A percentile compares a stretch with the other conserved stretches of the same genome.
These are phyloP conservation scores for Trichoderma citrinoviride DNA, from an alignment of 2,329 filamentous ascomycete genomes.

Conservation along the genomic window DNA sequence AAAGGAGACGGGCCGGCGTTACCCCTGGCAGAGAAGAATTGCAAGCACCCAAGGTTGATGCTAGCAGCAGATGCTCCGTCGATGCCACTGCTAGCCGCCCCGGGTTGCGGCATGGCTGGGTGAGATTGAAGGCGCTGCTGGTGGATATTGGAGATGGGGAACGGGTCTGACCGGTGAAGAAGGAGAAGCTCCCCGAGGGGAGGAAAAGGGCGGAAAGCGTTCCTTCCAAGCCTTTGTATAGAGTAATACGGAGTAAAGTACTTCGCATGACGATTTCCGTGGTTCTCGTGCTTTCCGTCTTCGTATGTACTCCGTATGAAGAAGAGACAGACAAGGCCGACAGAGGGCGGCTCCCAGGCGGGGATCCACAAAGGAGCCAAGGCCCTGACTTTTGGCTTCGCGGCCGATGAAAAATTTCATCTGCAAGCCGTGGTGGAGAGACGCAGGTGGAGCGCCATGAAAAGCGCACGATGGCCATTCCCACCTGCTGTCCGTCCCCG, in stretches of 20 bases:
- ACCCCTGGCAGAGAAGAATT: conserved; percentile 10
- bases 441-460: neutral
- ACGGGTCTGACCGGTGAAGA: neutral
- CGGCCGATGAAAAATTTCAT: conserved; percentile 15
- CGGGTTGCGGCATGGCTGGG: no score
- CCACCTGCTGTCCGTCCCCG: neutral
- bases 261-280: no score
- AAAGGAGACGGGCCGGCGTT: neutral
- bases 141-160: neutral
- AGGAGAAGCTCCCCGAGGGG: neutral
- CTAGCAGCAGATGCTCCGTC: neutral
- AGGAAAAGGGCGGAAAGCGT: no score
- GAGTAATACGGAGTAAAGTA: no score
- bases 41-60: neutral
- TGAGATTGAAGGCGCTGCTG: no score
- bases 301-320: no score
- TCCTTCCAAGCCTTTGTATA: no score
- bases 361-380: conserved; percentile 1
- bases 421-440: conserved; percentile 19
- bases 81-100: no score
- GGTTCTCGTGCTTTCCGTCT: no score
- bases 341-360: neutral
- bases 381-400: conserved; percentile 1
- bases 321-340: neutral
- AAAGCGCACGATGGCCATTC: conserved; percentile 10